phyloP scores from a whole-genome alignment of 2,329 filamentous ascomycete species.

The Cercospora beticola region DNA sequence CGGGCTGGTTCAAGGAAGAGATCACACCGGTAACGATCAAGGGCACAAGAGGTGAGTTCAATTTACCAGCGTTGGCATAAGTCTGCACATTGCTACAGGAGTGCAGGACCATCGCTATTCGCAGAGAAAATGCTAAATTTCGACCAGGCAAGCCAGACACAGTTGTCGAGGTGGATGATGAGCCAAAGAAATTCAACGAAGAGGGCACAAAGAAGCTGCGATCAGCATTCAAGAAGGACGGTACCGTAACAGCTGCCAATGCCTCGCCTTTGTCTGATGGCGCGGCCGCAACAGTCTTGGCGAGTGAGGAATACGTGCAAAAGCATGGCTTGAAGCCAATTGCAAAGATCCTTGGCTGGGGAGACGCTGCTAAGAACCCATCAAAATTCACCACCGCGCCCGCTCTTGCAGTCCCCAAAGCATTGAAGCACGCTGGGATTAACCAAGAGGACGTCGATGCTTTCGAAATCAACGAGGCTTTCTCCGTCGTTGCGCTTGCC shows the following conservation, averaged over 20 bases:
- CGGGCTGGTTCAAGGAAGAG: constrained; percentile 77
- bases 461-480: constrained; percentile 99
- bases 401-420: constrained; percentile 92
- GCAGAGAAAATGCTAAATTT: not conserved
- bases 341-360: constrained; percentile 97
- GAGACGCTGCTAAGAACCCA: constrained; percentile 85
- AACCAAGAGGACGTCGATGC: constrained; percentile 76
- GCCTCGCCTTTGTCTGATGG: constrained; percentile 95
- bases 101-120: not conserved
- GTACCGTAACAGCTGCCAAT: constrained; percentile 90
- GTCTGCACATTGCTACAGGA: not conserved
- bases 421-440: constrained; percentile 88
- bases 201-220: constrained; percentile 56
- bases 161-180: constrained; percentile 81
- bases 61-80: not conserved
- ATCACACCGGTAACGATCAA: constrained; percentile 87
- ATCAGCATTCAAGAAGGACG: constrained; percentile 72
- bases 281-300: constrained; percentile 85
- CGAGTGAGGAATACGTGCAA: constrained; percentile 91
- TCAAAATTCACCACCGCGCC: constrained; percentile 96
- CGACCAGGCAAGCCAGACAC: constrained; percentile 67
- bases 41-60: constrained; percentile 66
- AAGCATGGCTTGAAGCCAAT: constrained; percentile 87
- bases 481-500: constrained; percentile 91
- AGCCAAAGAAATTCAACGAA: constrained; percentile 80